Evolutionary conservation across 2,329 filamentous ascomycete genomes (phyloP).

Genomic region (Arthrocladium fulminans): DNA sequence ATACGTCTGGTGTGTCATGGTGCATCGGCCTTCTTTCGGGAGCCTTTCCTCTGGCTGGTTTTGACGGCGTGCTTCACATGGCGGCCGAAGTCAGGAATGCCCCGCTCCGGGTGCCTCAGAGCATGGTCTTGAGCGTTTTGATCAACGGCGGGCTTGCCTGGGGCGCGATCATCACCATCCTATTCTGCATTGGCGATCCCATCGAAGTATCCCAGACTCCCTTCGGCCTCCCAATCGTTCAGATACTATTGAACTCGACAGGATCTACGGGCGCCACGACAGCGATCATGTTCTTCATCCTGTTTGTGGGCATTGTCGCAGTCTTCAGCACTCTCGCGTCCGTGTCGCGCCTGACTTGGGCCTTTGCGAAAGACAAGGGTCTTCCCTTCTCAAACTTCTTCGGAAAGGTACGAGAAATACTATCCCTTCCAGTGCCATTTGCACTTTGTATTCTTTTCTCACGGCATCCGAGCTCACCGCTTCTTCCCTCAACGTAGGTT

Average conservation of each 20-base stretch:
- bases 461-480: too few species aligned
- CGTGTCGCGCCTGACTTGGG: slow-evolving; percentile 44
- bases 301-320: slow-evolving; percentile 40
- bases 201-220: slow-evolving; percentile 26
- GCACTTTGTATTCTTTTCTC: too few species aligned
- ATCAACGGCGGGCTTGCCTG: slow-evolving; percentile 26
- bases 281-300: slow-evolving; percentile 37
- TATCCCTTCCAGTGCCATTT: too few species aligned
- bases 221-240: slow-evolving; percentile 37
- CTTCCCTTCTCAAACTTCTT: slow-evolving; percentile 37
- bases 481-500: too few species aligned
- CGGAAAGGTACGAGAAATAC: too few species aligned
- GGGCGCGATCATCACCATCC: slow-evolving; percentile 19
- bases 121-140: slow-evolving; percentile 27
- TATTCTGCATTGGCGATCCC: slow-evolving; percentile 23
- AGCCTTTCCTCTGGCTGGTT: slow-evolving; percentile 26
- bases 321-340: slow-evolving; percentile 42
- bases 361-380: slow-evolving; percentile 43
- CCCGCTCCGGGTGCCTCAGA: slow-evolving; percentile 29
- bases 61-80: slow-evolving; percentile 42
- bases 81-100: slow-evolving; percentile 32
- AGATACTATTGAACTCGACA: slow-evolving; percentile 39
- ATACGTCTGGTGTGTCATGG: slow-evolving; percentile 28
- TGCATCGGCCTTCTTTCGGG: slow-evolving; percentile 32
- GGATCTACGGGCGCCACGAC: slow-evolving; percentile 34